Conservation (phyloP, 345 rosid species). For the Populus alba region DNA sequence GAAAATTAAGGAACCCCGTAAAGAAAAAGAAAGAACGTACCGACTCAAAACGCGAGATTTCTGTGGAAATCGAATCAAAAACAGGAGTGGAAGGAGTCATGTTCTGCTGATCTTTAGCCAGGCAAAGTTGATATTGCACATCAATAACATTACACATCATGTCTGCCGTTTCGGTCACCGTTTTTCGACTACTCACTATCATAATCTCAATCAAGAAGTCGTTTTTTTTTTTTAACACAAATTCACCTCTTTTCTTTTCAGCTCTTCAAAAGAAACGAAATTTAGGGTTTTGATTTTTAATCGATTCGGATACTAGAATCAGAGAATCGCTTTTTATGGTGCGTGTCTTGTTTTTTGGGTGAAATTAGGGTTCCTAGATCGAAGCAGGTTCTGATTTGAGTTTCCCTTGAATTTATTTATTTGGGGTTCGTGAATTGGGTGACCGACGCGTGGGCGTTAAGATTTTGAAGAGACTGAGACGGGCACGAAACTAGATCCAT, state of each 20-base stretch:
- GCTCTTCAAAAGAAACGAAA: neutral
- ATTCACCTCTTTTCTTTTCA: neutral
- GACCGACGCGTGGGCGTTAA: neutral
- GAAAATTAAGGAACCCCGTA: neutral
- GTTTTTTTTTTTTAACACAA: neutral
- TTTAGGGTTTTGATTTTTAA: neutral
- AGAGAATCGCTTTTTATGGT: neutral
- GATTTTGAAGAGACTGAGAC: neutral
- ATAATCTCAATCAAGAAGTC: conserved; percentile 4
- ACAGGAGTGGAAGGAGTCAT: conserved; percentile 29
- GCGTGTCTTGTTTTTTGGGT: neutral
- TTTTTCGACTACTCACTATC: conserved; percentile 31
- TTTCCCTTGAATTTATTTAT: too few relatives aligned
- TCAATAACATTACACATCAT: conserved; percentile 29
- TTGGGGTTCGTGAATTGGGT: neutral
- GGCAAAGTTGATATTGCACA: conserved; percentile 29
- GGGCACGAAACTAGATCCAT: neutral
- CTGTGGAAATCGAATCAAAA: conserved; percentile 39
- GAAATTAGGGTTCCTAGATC: neutral
- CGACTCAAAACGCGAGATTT: conserved; percentile 44
- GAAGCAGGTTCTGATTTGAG: neutral
- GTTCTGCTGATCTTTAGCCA: conserved; percentile 20
- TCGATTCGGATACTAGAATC: neutral
- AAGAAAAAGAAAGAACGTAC: conserved; percentile 23
- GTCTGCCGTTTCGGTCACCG: conserved; percentile 41